Base-by-base conservation (phyloP, 2,329 filamentous ascomycete species). In the Penicillium sumatraense region DNA sequence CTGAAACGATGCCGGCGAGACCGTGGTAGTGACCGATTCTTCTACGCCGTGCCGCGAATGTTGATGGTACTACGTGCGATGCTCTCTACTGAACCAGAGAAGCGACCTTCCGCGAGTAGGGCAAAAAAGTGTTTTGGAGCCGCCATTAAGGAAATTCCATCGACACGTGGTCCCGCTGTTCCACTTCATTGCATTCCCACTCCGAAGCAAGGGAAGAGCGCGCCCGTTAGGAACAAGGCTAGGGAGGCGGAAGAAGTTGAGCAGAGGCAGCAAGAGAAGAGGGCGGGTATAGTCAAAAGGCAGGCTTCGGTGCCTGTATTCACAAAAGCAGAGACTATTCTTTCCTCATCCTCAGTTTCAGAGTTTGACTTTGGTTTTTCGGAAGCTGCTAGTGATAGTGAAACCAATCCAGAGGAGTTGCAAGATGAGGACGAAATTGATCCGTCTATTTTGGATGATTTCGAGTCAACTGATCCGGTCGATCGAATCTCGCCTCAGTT, bases 31-130 rank as follows among this genome's bases (percentile, higher is more conserved):
- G 72, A 76, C 35, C 62, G 67, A 1, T 65, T 65, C 2, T 78
- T 75, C 42, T 66, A 68, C 46, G 73, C 73, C 8, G 69, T 78
- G 10, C 68, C 70, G 18, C 64, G 70, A 2, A 73, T 78, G 61
- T 60, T 78, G 3, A 67, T 69, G 13, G 66, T 76, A 3, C 59
- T 75, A 1, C 62, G 73, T 16, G 67, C 68, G 38, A 78, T 78
- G 71, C 52, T 78, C 33, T 65, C 67, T 31, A 60, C 67, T 24
- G 71, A 74, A 18, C 69, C 71, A 3, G 61, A 61, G 44, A 62
- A 59, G 8, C 63, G 76, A 4, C 69, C 73, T 5, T 61, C 61
- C 3, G 73, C 72, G 13, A 58, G 61, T 2, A 61, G 70, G 3
- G 70, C 77, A 4, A 64, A 71, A 52, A 63, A 54, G 57, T 46